phyloP scores from a whole-genome alignment of 2,329 filamentous ascomycete genomes.

The Seiridium unicorne region DNA sequence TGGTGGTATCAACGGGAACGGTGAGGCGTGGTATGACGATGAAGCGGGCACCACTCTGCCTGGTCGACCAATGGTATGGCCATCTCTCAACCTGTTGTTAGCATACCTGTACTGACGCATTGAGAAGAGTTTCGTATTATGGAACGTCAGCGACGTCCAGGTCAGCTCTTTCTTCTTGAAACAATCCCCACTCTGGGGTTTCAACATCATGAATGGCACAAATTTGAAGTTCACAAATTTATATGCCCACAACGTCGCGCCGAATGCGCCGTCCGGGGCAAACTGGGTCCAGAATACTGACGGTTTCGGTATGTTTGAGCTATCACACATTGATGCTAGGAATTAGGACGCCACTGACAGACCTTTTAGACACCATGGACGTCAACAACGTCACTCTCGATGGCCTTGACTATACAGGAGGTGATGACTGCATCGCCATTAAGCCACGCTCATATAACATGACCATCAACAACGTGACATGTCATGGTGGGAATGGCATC shows the following conservation, averaged over 20 bases:
- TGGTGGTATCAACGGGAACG: constrained; percentile 53
- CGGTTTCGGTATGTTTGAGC: constrained; percentile 36
- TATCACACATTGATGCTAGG: neutral
- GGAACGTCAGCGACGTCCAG: constrained; percentile 53
- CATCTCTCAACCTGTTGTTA: fast-evolving
- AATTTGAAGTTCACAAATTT: constrained; percentile 51
- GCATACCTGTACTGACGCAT: neutral
- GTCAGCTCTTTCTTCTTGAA: constrained; percentile 51
- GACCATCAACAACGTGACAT: constrained; percentile 40
- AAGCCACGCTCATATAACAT: constrained; percentile 55
- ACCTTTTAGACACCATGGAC: constrained; percentile 47
- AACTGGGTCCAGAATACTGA: constrained; percentile 60
- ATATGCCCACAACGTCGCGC: constrained; percentile 46
- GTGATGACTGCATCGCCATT: constrained; percentile 57
- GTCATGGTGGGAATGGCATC: constrained; percentile 53
- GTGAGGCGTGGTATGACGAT: constrained; percentile 51
- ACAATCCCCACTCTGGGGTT: constrained; percentile 49
- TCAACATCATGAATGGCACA: constrained; percentile 59
- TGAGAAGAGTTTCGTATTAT: constrained; percentile 47
- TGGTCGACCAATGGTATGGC: constrained; percentile 46
- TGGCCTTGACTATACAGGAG: constrained; percentile 53
- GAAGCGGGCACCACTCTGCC: constrained; percentile 44
- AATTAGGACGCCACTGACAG: too few relatives aligned
- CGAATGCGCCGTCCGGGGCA: constrained; percentile 45
- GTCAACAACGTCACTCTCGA: constrained; percentile 44